Base-by-base conservation (phyloP, 2,329 filamentous ascomycete species). In the Torrubiella hemipterigena region DNA sequence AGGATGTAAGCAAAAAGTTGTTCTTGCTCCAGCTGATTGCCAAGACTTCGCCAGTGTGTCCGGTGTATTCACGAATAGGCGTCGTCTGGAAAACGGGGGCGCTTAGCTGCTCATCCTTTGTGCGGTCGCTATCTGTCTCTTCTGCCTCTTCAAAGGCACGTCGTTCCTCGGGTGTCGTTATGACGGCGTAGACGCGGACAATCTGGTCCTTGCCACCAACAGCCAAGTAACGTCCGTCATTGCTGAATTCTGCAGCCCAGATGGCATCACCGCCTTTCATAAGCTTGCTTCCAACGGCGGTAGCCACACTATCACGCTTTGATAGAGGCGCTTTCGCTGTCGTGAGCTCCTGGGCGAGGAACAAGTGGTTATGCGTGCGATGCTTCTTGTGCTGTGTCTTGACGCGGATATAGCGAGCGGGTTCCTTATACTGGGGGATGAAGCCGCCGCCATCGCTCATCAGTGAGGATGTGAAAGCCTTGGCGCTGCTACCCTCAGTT, bases 11-110 rank as follows among this genome's bases (percentile, higher is more conserved):
- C 17, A 98, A 57, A 44, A 98, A 98, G 52, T 93, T 94, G 56
- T 98, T 98, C 66, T 96, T 98, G 61, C 89, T 96, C 91, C 91
- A 98, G 52, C 84, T 93, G 37, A 98, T 55, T 50, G 94, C 89
- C 41, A 98, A 60, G 6, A 98, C 76, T 43, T 93, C 87, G 12
- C 81, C 78, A 1, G 74, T 79, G 50, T 98, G 91, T 5, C 86
- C 87, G 32, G 70, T 61, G 41, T 91, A 95, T 48, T 94, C 81
- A 33, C 78, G 72, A 8, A 83, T 53, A 0, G 87, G 83, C 46
- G 82, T 81, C 30, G 73, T 73, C 40, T 77, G 75, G 49, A 98
- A 96, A 1, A 98, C 89, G 3, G 89, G 89, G 2, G 91, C 89
- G 43, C 82, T 93, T 28, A 96, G 61, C 39, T 74, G 76, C 41